Conservation (phyloP, 371 early-diverging fungal species). For the Mortierella sp. region DNA sequence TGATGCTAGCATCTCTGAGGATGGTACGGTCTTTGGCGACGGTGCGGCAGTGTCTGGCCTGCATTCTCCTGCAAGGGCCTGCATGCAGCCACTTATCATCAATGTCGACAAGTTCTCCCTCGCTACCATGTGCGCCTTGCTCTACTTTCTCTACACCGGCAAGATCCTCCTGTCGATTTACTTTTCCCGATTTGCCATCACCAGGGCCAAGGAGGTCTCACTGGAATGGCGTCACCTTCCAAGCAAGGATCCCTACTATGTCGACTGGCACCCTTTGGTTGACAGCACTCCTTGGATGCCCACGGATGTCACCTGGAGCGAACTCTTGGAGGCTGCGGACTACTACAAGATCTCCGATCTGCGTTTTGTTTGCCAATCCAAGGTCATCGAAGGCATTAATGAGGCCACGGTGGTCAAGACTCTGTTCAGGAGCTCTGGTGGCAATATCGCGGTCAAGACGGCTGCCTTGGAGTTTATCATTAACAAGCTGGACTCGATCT, state of each 20-base stretch:
- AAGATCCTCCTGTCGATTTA: not conserved
- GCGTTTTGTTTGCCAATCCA: not conserved
- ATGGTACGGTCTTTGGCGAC: too few relatives aligned
- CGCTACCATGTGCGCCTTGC: slow-evolving; percentile 3
- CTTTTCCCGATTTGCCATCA: slow-evolving; percentile 5
- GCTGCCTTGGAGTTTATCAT: not conserved
- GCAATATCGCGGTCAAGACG: not conserved
- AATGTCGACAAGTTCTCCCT: not conserved
- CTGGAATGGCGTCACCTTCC: not conserved
- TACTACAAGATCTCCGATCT: not conserved
- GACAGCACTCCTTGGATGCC: not conserved
- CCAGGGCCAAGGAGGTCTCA: not conserved
- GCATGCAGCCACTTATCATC: not conserved
- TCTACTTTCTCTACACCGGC: slow-evolving; percentile 21
- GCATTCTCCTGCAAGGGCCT: too few relatives aligned
- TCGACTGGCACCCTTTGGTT: slow-evolving; percentile 10
- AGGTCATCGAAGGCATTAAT: not conserved
- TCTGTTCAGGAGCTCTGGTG: not conserved
- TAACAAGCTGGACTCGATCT: not conserved
- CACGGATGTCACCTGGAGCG: slow-evolving; percentile 9
- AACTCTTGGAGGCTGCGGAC: slow-evolving; percentile 2
- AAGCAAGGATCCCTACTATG: not conserved
- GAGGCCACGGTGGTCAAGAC: not conserved
- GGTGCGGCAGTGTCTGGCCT: too few relatives aligned
- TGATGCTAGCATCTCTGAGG: not conserved